These are phyloP conservation scores for Diddensiella transvaalensis DNA, from an alignment of 805 yeast genomes.

Conservation along the genomic window DNA sequence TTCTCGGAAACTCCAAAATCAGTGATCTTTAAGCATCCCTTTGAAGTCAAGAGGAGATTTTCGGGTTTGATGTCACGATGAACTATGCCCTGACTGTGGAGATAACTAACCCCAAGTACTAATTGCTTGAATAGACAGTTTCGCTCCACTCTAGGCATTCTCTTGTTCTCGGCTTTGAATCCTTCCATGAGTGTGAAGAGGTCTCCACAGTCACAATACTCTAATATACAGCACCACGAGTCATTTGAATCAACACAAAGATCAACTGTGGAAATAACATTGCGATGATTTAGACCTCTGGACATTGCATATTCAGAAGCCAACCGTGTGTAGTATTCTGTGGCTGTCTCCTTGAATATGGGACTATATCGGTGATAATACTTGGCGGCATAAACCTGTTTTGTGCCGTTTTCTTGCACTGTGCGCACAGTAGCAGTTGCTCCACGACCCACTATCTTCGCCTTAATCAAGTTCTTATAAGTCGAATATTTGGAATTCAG, in stretches of 20 bases:
- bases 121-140: constrained; percentile 88
- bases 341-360: constrained; percentile 51
- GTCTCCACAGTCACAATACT: constrained; percentile 85
- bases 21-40: constrained; percentile 73
- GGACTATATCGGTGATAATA: constrained; percentile 65
- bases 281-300: constrained; percentile 69
- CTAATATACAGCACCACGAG: constrained; percentile 46
- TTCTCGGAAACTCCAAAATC: constrained; percentile 81
- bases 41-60: constrained; percentile 66
- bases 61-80: constrained; percentile 91
- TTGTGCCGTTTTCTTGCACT: constrained; percentile 24
- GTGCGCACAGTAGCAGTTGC: constrained; percentile 33
- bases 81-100: constrained; percentile 87
- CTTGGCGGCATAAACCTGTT: constrained; percentile 70
- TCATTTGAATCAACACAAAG: constrained; percentile 35
- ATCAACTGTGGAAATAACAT: constrained; percentile 74
- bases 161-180: constrained; percentile 73
- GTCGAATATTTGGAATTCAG: constrained; percentile 21
- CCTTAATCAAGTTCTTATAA: constrained; percentile 21
- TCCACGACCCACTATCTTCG: constrained; percentile 31
- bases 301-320: constrained; percentile 83
- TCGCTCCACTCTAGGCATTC: constrained; percentile 75
- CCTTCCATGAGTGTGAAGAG: constrained; percentile 76
- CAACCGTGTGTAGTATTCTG: constrained; percentile 60
- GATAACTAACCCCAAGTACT: constrained; percentile 75